Conservation (phyloP, 192 early-diverging fungal species). For the Gamsiella multidivaricata region DNA sequence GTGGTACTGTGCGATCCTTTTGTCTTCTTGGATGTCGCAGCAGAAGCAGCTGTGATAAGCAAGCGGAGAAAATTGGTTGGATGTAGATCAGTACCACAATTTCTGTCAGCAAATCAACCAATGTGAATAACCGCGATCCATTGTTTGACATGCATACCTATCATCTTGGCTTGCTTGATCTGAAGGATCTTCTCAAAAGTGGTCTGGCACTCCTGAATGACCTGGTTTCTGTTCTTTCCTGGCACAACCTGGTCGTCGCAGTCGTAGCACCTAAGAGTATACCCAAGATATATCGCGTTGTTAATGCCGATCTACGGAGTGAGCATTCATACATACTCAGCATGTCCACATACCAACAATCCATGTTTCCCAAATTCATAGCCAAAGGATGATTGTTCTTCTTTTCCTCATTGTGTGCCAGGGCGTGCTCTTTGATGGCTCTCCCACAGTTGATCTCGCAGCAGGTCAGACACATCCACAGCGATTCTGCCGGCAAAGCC, state of each 20-base stretch:
- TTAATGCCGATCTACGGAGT: background rate
- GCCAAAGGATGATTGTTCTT: constrained; percentile 30
- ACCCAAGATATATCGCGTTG: background rate
- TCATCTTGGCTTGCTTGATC: constrained; percentile 27
- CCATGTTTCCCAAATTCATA: constrained; percentile 33
- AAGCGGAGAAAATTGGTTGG: background rate
- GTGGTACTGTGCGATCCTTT: constrained; percentile 2
- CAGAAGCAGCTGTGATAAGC: background rate
- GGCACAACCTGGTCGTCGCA: constrained; percentile 32
- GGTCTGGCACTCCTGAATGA: constrained; percentile 26
- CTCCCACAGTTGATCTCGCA: constrained; percentile 50
- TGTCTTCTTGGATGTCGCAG: constrained; percentile 12
- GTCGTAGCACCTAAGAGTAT: constrained; percentile 44
- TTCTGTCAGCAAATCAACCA: background rate
- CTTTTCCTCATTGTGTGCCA: constrained; percentile 28
- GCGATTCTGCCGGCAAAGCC: constrained; percentile 3
- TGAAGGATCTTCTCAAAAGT: constrained; percentile 10
- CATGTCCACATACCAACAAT: constrained; percentile 44
- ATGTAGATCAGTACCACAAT: background rate
- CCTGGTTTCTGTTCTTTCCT: constrained; percentile 38
- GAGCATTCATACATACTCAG: too few relatives aligned
- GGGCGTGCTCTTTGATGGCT: constrained; percentile 20
- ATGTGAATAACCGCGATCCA: background rate
- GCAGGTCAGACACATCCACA: constrained; percentile 53
- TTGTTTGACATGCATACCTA: background rate